Conservation (phyloP, 108 stramenopile species). For the Mayamaea pseudoterrestris region DNA sequence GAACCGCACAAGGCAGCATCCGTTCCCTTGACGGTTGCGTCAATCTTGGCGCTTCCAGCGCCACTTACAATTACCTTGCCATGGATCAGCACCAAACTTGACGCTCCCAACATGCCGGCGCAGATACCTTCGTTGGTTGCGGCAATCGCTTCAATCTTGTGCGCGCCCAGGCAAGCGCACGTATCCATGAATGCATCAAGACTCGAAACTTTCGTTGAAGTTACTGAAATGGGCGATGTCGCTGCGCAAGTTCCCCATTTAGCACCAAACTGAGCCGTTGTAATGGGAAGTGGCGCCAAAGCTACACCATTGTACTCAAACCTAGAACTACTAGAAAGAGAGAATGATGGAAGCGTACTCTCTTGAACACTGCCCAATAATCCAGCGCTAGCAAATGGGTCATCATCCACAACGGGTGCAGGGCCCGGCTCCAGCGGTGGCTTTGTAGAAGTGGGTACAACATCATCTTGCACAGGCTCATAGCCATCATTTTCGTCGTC, state of each 20-base stretch:
- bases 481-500: slow-evolving; percentile 22
- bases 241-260: slow-evolving; percentile 72
- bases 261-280: slow-evolving; percentile 84
- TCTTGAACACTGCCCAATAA: slow-evolving; percentile 43
- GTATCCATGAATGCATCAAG: slow-evolving; percentile 29
- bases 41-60: slow-evolving; percentile 35
- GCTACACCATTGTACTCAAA: slow-evolving; percentile 64
- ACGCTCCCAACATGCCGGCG: slow-evolving; percentile 70
- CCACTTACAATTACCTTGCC: slow-evolving; percentile 54
- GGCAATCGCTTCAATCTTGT: slow-evolving; percentile 78
- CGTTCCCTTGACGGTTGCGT: slow-evolving; percentile 69
- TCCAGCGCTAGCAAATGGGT: slow-evolving; percentile 71
- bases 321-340: slow-evolving; percentile 22
- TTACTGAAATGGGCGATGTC: slow-evolving; percentile 37
- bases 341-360: slow-evolving; percentile 38
- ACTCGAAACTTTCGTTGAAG: slow-evolving; percentile 21
- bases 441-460: slow-evolving; percentile 12
- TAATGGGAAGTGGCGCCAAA: slow-evolving; percentile 72
- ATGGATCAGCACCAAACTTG: slow-evolving; percentile 60
- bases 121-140: slow-evolving; percentile 81
- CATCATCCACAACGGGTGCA: slow-evolving; percentile 20
- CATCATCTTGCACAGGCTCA: background rate
- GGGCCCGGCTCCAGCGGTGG: slow-evolving; percentile 31
- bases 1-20: slow-evolving; percentile 53
- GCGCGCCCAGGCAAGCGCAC: slow-evolving; percentile 48